Percentiles rank a stretch among this genome's conserved stretches.
phyloP scores from a whole-genome alignment of 1,284 basidiomycete species.

The Austroboletus olivaceoglutinosus region DNA sequence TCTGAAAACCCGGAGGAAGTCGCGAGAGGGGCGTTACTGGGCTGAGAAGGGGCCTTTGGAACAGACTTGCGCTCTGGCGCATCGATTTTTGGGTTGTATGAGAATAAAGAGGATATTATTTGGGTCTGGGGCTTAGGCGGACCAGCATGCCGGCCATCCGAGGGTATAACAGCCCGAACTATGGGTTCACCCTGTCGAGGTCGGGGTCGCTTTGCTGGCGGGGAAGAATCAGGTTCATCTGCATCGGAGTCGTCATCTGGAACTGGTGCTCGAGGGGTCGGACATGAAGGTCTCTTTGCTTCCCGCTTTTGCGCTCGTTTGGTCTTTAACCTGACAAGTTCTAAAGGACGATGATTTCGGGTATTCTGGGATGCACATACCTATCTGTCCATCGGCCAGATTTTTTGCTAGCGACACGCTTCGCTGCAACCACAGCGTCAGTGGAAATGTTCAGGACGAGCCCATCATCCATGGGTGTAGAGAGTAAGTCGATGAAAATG shows the following conservation, averaged over 20 bases:
- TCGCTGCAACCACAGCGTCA: slow-evolving; percentile 31
- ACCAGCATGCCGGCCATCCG: slow-evolving; percentile 24
- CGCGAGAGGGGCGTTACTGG: slow-evolving; percentile 81
- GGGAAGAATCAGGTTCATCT: slow-evolving; percentile 25
- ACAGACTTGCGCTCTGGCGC: slow-evolving; percentile 33
- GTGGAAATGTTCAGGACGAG: slow-evolving; percentile 68
- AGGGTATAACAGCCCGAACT: slow-evolving; percentile 12
- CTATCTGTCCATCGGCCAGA: slow-evolving; percentile 85
- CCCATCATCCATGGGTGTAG: slow-evolving; percentile 57
- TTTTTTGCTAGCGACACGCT: slow-evolving; percentile 46
- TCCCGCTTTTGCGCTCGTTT: slow-evolving; percentile 69
- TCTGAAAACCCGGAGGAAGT: slow-evolving; percentile 74
- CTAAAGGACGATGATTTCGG: slow-evolving; percentile 2
- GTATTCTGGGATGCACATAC: slow-evolving; percentile 39
- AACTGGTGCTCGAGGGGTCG: slow-evolving; percentile 11
- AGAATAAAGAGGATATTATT: slow-evolving; percentile 90
- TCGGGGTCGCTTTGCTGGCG: slow-evolving; percentile 52
- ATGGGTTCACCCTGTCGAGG: slow-evolving; percentile 40
- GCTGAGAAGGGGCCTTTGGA: slow-evolving; percentile 40
- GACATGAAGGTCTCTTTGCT: slow-evolving; percentile 34
- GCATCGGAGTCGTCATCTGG: slow-evolving; percentile 14
- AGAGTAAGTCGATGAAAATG: slow-evolving; percentile 7
- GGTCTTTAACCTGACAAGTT: slow-evolving; percentile 57
- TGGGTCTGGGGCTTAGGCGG: slow-evolving; percentile 50
- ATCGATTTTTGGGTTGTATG: slow-evolving; percentile 72